Conservation (phyloP, 257 asterid species). For the Scutellaria barbata region DNA sequence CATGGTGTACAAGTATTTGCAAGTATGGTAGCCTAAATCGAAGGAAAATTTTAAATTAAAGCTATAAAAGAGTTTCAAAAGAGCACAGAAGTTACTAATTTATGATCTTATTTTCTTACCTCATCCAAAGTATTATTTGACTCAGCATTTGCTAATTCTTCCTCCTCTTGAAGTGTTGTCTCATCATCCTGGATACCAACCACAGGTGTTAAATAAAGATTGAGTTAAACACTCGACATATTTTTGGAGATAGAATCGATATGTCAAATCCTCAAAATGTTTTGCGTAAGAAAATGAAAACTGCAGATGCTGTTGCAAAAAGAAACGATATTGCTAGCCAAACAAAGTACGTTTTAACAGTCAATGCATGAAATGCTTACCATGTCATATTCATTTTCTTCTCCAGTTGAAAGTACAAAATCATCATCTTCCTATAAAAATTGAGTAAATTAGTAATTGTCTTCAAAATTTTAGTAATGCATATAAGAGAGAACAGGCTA, state of each 20-base stretch:
- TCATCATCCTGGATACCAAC: constrained; percentile 81
- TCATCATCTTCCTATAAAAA: constrained; percentile 82
- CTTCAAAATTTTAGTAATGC: constrained; percentile 20
- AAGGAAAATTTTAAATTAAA: constrained; percentile 20
- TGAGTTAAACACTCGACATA: constrained; percentile 12
- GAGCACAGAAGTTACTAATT: constrained; percentile 25
- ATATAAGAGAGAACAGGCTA: constrained; percentile 31
- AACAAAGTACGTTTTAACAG: constrained; percentile 14
- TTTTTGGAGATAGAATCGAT: constrained; percentile 15
- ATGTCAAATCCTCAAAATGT: constrained; percentile 13
- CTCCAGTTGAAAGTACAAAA: constrained; percentile 68
- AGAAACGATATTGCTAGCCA: constrained; percentile 13
- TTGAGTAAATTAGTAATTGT: constrained; percentile 16
- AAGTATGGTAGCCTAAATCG: constrained; percentile 29
- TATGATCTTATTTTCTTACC: constrained; percentile 64
- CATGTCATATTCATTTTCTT: constrained; percentile 59
- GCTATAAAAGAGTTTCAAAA: constrained; percentile 16
- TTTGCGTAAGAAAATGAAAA: constrained; percentile 18
- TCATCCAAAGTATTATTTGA: constrained; percentile 56
- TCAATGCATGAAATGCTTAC: constrained; percentile 48
- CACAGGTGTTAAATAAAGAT: constrained; percentile 26
- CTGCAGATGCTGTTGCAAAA: neutral
- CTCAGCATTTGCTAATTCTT: constrained; percentile 79
- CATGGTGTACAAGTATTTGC: constrained; percentile 26
- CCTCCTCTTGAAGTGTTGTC: constrained; percentile 90